These are phyloP conservation scores for Pulveroboletus ravenelii DNA, from an alignment of 768 basidiomycete genomes.

Conservation along the genomic window DNA sequence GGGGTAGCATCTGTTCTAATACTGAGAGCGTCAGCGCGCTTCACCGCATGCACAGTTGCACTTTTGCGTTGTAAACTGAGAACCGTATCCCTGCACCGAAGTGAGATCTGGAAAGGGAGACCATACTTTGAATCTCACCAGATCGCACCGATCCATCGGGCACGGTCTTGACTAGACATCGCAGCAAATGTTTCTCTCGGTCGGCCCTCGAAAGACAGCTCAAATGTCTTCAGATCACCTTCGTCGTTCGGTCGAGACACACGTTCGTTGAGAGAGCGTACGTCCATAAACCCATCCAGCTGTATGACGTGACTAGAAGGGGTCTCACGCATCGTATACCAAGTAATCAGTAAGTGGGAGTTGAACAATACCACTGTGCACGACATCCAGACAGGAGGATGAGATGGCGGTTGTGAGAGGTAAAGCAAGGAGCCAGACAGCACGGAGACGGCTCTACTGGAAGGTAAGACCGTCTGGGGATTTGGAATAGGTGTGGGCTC, in stretches of 20 bases:
- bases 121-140: slow-evolving; percentile 43
- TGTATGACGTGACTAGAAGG: slow-evolving; percentile 43
- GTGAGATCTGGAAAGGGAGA: background rate
- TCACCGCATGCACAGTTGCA: background rate
- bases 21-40: slow-evolving; percentile 1
- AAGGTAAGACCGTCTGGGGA: slow-evolving; percentile 1
- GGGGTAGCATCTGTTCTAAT: slow-evolving; percentile 16
- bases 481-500: background rate
- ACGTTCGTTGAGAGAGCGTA: slow-evolving; percentile 57
- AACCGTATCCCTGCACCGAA: slow-evolving; percentile 50
- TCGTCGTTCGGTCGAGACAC: slow-evolving; percentile 38
- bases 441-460: background rate
- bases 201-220: slow-evolving; percentile 54
- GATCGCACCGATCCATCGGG: slow-evolving; percentile 69
- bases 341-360: slow-evolving; percentile 46
- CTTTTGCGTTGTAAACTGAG: slow-evolving; percentile 36
- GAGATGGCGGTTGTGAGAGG: slow-evolving; percentile 34
- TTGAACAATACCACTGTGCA: slow-evolving; percentile 38
- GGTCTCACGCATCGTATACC: slow-evolving; percentile 38
- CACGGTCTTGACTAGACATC: slow-evolving; percentile 55
- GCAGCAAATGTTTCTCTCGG: slow-evolving; percentile 59
- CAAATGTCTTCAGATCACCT: slow-evolving; percentile 53
- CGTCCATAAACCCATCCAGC: slow-evolving; percentile 53
- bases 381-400: slow-evolving; percentile 45
- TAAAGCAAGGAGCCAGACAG: slow-evolving; percentile 40